Percentiles rank a stretch among this genome's conserved stretches.
Evolutionary conservation across 306 rosid species (phyloP).

Genomic region (Fragaria ananassa): DNA sequence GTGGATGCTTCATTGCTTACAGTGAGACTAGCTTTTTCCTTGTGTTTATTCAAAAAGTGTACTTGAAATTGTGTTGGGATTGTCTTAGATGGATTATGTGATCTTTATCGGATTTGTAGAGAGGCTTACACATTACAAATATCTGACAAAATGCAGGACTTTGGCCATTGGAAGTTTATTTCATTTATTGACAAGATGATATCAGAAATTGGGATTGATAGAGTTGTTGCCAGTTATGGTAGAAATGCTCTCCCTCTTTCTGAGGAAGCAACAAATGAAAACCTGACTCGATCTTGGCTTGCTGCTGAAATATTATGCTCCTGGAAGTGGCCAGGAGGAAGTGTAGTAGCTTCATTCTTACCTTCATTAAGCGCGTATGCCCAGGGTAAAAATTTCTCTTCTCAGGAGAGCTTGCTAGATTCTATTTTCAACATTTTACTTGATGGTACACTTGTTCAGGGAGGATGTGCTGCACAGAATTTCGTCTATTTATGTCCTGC

Average conservation of each 20-base stretch:
- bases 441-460: constrained; percentile 76
- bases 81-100: not conserved
- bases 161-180: constrained; percentile 57
- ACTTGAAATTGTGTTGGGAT: not conserved
- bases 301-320: constrained; percentile 94
- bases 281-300: constrained; percentile 68
- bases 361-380: constrained; percentile 63
- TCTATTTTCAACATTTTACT: constrained; percentile 55
- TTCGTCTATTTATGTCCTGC: constrained; percentile 56
- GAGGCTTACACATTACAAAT: constrained; percentile 23
- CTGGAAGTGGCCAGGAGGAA: constrained; percentile 90
- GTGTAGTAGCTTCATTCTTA: constrained; percentile 72
- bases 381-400: constrained; percentile 34
- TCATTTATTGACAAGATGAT: constrained; percentile 65
- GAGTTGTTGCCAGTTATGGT: constrained; percentile 42
- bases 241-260: constrained; percentile 29
- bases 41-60: not conserved
- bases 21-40: not conserved
- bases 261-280: constrained; percentile 40
- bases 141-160: constrained; percentile 56
- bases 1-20: not conserved
- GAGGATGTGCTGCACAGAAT: constrained; percentile 45
- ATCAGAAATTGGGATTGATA: constrained; percentile 60
- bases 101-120: not conserved
- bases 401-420: constrained; percentile 59